Percentiles rank a stretch among this genome's conserved stretches.
These are phyloP conservation scores for Oldenlandia corymbosa DNA, from an alignment of 257 asterid species.

Conservation along the genomic window DNA sequence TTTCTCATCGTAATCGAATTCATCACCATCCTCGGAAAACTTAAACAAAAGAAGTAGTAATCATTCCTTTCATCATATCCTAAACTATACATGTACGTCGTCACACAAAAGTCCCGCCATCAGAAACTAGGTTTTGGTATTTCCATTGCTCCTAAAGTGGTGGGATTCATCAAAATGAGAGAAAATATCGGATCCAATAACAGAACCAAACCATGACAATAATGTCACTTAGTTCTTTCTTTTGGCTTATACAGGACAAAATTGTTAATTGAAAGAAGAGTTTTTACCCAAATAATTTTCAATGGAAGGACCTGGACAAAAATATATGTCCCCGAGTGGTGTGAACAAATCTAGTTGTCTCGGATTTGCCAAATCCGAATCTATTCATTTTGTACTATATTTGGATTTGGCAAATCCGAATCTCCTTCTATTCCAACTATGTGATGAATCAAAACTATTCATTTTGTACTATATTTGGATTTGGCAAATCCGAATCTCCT, in stretches of 20 bases:
- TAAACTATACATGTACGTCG: slow-evolving; percentile 33
- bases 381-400: too few species aligned
- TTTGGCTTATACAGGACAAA: slow-evolving; percentile 8
- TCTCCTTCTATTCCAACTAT: too few species aligned
- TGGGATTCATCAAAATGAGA: slow-evolving; percentile 31
- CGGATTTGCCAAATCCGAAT: too few species aligned
- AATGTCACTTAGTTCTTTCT: slow-evolving; percentile 17
- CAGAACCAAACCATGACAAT: slow-evolving; percentile 31
- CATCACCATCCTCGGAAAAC: background rate
- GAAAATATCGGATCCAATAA: slow-evolving; percentile 4
- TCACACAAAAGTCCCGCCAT: background rate
- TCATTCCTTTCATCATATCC: slow-evolving; percentile 40
- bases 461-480: too few species aligned
- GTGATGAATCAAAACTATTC: too few species aligned
- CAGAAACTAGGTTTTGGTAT: too few species aligned
- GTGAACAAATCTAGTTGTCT: too few species aligned
- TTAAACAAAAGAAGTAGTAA: slow-evolving; percentile 38
- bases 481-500: too few species aligned
- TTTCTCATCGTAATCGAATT: slow-evolving; percentile 15
- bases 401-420: too few species aligned
- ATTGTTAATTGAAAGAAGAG: slow-evolving; percentile 1
- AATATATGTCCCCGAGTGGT: too few species aligned
- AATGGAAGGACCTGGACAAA: too few species aligned
- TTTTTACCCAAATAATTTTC: background rate
- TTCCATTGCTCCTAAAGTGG: slow-evolving; percentile 14